These are phyloP conservation scores for Lotmaria passim DNA, from an alignment of 208 protist species.

Conservation along the genomic window DNA sequence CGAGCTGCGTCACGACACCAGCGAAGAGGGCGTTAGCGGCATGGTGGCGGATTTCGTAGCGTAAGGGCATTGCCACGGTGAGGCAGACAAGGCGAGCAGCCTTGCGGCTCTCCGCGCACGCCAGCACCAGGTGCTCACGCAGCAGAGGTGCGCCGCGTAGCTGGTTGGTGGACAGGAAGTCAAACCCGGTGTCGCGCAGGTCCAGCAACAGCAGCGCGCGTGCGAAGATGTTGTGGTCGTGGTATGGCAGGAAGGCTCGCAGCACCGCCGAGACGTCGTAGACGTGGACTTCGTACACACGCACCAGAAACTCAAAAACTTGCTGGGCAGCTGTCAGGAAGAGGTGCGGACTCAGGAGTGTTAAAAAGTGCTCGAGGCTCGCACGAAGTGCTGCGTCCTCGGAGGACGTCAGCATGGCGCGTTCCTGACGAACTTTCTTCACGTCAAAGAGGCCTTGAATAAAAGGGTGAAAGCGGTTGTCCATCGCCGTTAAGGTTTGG, in stretches of 20 bases:
- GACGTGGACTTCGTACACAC: constrained; percentile 86
- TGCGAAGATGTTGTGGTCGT: constrained; percentile 88
- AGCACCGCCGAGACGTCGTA: constrained; percentile 79
- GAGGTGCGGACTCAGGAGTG: constrained; percentile 82
- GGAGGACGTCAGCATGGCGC: constrained; percentile 48
- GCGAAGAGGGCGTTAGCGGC: constrained; percentile 85
- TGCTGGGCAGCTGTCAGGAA: constrained; percentile 87
- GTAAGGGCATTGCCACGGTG: constrained; percentile 54
- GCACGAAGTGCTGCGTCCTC: constrained; percentile 49
- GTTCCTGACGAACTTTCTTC: constrained; percentile 67
- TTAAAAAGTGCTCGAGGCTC: constrained; percentile 69
- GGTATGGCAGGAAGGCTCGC: constrained; percentile 81
- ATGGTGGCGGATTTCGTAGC: constrained; percentile 57
- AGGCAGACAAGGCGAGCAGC: constrained; percentile 73
- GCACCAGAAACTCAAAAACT: constrained; percentile 87
- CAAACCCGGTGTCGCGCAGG: constrained; percentile 85
- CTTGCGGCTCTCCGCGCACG: constrained; percentile 77
- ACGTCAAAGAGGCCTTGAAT: constrained; percentile 69
- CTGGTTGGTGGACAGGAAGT: constrained; percentile 84
- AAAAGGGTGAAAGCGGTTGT: constrained; percentile 87
- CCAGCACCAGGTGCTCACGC: constrained; percentile 73
- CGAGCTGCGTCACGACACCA: constrained; percentile 64
- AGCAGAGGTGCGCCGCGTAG: constrained; percentile 75
- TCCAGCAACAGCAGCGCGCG: constrained; percentile 81
- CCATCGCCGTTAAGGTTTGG: constrained; percentile 71